Percentiles rank a stretch among this genome's conserved stretches.
Conservation (phyloP, 768 basidiomycete species). For the Cystobasidiopsis lactophilus region DNA sequence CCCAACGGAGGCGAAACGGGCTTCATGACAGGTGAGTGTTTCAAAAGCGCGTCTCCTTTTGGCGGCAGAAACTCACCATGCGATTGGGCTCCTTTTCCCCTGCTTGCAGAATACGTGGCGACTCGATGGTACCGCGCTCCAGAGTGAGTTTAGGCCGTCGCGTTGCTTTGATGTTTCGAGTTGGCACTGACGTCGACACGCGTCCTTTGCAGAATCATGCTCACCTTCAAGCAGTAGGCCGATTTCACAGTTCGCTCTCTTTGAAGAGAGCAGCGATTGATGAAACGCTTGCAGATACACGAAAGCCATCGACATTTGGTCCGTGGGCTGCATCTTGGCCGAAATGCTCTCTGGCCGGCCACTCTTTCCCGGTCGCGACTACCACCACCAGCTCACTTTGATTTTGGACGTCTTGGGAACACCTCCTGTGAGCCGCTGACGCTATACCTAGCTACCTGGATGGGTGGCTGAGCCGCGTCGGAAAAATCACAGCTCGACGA, state of each 20-base stretch:
- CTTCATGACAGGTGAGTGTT: conserved; percentile 21
- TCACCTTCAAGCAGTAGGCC: conserved; percentile 26
- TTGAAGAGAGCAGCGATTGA: no score
- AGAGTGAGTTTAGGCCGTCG: no score
- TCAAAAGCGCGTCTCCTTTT: no score
- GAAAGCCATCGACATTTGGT: conserved; percentile 39
- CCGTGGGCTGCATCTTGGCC: conserved; percentile 60
- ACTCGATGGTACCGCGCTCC: conserved; percentile 51
- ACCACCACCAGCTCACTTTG: conserved; percentile 78
- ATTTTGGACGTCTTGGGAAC: conserved; percentile 82
- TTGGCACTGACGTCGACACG: conserved; percentile 12
- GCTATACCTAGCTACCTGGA: background rate
- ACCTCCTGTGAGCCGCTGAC: conserved; percentile 17
- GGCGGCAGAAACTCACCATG: background rate
- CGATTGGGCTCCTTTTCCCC: no score
- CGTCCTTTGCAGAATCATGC: background rate
- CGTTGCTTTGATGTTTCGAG: no score
- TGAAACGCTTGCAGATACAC: no score
- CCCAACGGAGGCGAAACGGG: conserved; percentile 23
- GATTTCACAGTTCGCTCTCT: no score
- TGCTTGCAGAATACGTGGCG: conserved; percentile 89
- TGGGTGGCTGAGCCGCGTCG: background rate
- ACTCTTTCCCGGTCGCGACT: conserved; percentile 84
- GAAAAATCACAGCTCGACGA: conserved; percentile 73
- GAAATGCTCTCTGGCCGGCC: conserved; percentile 85